Evolutionary conservation across 768 basidiomycete genomes (phyloP), one percentile per base, ranked within the genome.

Genomic region (Boletus reticuloceps): DNA sequence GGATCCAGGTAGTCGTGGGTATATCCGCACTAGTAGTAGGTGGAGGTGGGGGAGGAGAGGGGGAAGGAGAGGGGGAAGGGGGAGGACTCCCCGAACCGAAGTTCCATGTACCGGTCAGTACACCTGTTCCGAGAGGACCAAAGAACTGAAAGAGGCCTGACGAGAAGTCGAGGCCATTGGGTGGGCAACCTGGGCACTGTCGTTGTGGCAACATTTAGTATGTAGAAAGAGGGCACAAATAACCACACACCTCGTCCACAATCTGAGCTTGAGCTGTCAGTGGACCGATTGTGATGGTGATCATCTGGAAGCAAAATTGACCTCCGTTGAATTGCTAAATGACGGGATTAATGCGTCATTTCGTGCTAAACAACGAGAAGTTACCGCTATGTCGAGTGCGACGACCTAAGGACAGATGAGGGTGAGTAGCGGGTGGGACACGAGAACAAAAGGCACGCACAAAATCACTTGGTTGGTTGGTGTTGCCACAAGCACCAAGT

Each of bases 181-280:
- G 74, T 4, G 82, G 82, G 68, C 90, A 92, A 32, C 81, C 81
- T 11, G 84, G 84, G 62, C 89, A 90, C 81, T 88, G 54, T 51
- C 25, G 12, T 51, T 29, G 47, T 37, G 29, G 10, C 5, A 25
- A n/a, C 16, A 40, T 44, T 50, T 32, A 9, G 43, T 41, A 27
- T 9, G 13, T 9, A 42, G 20, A 29, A 50, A 37, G 7, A 37
- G 12, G 8, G 3, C 25, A 20, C 7, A 47, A 53, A 32, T 50
- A 47, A 51, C 46, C 6, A 58, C 65, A 29, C 40, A 85, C 87
- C 73, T 79, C 71, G 58, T 93, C 91, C 60, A 73, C 74, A 58
- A 92, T 81, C 7, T 74, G 76, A 8, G 90, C 90, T 38, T 63
- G 63, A 0, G 80, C 68, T 5, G 80, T 74, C 68, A 82, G 82